phyloP scores from a whole-genome alignment of 345 rosid genomes.

The Bruguiera sexangula region DNA sequence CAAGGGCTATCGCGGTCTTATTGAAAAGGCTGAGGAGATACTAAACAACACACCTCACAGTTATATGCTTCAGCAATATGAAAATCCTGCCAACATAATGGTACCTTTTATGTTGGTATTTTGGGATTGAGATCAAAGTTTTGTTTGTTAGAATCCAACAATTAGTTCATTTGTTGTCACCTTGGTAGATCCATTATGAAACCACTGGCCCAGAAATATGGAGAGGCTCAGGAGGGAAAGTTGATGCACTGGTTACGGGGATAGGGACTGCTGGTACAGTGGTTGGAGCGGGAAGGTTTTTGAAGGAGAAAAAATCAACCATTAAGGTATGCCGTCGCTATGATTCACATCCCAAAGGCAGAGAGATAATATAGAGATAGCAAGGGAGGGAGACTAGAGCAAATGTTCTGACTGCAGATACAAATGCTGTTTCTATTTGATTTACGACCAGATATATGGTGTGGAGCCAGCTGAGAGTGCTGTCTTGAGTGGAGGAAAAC shows the following conservation, averaged over 20 bases:
- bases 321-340: slow-evolving; percentile 39
- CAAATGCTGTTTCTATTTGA: neutral
- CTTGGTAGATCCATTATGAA: slow-evolving; percentile 61
- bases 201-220: slow-evolving; percentile 77
- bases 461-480: slow-evolving; percentile 81
- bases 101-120: slow-evolving; percentile 23
- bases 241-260: slow-evolving; percentile 59
- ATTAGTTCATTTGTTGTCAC: neutral
- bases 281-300: slow-evolving; percentile 60
- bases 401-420: too few relatives aligned
- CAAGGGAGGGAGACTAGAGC: too few relatives aligned
- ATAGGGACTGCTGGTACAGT: slow-evolving; percentile 92
- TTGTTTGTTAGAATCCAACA: neutral
- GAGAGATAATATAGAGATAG: too few relatives aligned
- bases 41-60: slow-evolving; percentile 52
- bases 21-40: slow-evolving; percentile 56
- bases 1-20: slow-evolving; percentile 36
- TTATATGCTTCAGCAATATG: slow-evolving; percentile 50
- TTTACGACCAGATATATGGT: slow-evolving; percentile 63
- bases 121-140: neutral
- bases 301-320: slow-evolving; percentile 57
- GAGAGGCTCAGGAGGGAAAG: slow-evolving; percentile 70
- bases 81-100: slow-evolving; percentile 69
- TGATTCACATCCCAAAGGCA: too few relatives aligned
- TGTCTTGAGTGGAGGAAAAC: slow-evolving; percentile 79